phyloP scores from a whole-genome alignment of 495 filamentous ascomycete species.

The Venustampulla echinocandica region DNA sequence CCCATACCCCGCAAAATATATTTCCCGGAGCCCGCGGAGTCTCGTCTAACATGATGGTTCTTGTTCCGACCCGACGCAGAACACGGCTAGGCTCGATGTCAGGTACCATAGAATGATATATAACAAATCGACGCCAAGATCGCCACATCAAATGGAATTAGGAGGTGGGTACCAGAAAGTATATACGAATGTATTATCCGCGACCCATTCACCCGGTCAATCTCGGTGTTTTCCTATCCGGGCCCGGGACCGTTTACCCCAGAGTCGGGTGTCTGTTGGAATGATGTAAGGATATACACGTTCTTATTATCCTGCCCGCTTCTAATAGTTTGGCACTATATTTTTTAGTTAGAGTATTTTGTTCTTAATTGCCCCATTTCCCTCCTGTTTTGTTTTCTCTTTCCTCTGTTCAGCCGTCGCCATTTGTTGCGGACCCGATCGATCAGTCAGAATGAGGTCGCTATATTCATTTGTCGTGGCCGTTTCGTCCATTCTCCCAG shows the following conservation, averaged over 20 bases:
- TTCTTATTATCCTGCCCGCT: neutral
- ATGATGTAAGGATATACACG: conserved; percentile 1
- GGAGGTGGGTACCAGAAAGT: too few relatives aligned
- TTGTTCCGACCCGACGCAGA: too few relatives aligned
- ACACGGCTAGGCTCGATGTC: neutral
- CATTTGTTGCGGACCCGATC: neutral
- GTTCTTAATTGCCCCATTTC: neutral
- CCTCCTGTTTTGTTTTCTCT: neutral
- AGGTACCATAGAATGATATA: too few relatives aligned
- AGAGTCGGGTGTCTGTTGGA: neutral
- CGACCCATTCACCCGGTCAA: neutral
- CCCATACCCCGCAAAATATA: conserved; percentile 18
- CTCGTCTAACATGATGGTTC: too few relatives aligned
- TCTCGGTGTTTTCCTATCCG: neutral
- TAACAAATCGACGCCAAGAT: too few relatives aligned
- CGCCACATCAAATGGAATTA: neutral
- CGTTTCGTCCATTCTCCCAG: conserved; percentile 3
- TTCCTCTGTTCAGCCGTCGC: neutral
- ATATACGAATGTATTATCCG: neutral
- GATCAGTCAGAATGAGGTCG: conserved; percentile 12
- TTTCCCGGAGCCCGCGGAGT: conserved; percentile 11
- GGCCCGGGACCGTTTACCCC: neutral
- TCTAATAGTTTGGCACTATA: too few relatives aligned
- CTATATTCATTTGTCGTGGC: conserved; percentile 1
- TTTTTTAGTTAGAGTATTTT: too few relatives aligned